These are phyloP conservation scores for Yamadazyma paraphyllophila DNA, from an alignment of 805 yeast species.

Conservation along the genomic window DNA sequence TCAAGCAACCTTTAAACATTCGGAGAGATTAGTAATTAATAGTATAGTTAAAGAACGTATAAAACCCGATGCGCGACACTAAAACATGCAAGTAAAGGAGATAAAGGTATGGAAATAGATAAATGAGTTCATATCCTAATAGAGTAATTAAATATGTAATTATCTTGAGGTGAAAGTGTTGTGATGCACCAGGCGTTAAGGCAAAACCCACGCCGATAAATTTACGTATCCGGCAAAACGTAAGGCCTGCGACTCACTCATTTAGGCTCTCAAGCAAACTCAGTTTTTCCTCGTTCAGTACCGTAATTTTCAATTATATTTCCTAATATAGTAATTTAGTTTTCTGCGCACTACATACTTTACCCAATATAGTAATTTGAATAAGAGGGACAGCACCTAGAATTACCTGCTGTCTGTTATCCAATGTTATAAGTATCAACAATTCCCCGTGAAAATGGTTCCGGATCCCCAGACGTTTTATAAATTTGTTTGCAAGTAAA, in stretches of 20 bases:
- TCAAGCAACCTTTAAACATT: too few relatives aligned
- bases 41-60: too few relatives aligned
- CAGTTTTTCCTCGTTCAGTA: slow-evolving; percentile 5
- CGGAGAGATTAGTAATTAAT: too few relatives aligned
- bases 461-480: slow-evolving; percentile 6
- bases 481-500: slow-evolving; percentile 2
- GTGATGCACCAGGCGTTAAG: not conserved
- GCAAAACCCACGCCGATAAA: not conserved
- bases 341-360: slow-evolving; percentile 8
- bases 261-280: not conserved
- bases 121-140: not conserved
- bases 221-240: slow-evolving; percentile 3
- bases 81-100: not conserved
- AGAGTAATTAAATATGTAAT: not conserved
- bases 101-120: not conserved
- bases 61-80: not conserved
- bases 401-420: not conserved
- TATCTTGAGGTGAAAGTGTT: not conserved
- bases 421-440: slow-evolving; percentile 3
- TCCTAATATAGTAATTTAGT: slow-evolving; percentile 17
- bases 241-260: not conserved
- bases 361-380: slow-evolving; percentile 12
- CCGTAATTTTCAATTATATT: slow-evolving; percentile 14
- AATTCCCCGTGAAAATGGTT: slow-evolving; percentile 4
- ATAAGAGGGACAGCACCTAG: not conserved